These are phyloP conservation scores for Epichloe elymi DNA, from an alignment of 2,329 filamentous ascomycete genomes.

Conservation along the genomic window DNA sequence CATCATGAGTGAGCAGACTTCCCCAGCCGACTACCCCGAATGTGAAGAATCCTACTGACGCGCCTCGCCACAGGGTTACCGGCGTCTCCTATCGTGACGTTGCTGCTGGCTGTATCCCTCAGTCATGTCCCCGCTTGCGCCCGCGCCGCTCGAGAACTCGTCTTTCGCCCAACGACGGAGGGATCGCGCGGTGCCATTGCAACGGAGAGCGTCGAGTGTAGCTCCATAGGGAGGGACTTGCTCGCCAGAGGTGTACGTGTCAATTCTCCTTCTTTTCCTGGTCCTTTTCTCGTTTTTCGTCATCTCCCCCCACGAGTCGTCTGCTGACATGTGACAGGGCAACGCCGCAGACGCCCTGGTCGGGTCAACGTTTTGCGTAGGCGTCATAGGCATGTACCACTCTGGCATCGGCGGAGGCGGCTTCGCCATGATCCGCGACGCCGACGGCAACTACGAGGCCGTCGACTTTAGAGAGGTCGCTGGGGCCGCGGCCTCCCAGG, in stretches of 20 bases:
- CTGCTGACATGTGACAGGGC: conserved; percentile 29
- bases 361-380: conserved; percentile 61
- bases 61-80: neutral
- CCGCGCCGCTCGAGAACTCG: conserved; percentile 8
- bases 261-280: neutral
- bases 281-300: neutral
- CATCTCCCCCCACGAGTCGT: too few species aligned
- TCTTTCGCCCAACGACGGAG: conserved; percentile 10
- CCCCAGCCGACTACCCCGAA: too few species aligned
- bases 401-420: conserved; percentile 80
- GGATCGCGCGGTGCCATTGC: conserved; percentile 49
- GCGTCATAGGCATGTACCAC: conserved; percentile 65
- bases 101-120: conserved; percentile 2
- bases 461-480: conserved; percentile 87
- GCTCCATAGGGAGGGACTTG: conserved; percentile 51
- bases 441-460: conserved; percentile 65
- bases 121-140: conserved; percentile 5
- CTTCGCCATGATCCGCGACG: conserved; percentile 68
- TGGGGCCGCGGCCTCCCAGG: conserved; percentile 63
- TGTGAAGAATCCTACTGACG: neutral
- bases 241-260: conserved; percentile 36
- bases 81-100: neutral
- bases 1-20: neutral
- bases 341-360: conserved; percentile 69
- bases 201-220: conserved; percentile 57